Evolutionary conservation across 2,329 filamentous ascomycete genomes (phyloP).

Genomic region (Phialophora macrospora): DNA sequence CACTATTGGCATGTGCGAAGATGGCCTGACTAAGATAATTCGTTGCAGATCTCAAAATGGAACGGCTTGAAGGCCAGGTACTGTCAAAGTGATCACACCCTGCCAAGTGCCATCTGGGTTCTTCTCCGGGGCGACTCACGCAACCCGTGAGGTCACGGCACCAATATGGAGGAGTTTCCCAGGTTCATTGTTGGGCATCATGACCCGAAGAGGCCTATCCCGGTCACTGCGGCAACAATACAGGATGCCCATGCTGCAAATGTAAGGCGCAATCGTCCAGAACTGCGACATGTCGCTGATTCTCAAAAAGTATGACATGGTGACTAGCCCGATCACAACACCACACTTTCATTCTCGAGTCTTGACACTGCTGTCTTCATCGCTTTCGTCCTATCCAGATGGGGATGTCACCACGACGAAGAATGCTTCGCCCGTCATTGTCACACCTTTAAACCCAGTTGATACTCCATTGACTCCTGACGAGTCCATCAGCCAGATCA

Average conservation of each 20-base stretch:
- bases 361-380: slow-evolving; percentile 57
- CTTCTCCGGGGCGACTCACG: not conserved
- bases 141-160: not conserved
- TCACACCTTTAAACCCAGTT: slow-evolving; percentile 49
- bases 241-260: slow-evolving; percentile 62
- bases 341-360: slow-evolving; percentile 64
- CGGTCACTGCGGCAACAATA: slow-evolving; percentile 57
- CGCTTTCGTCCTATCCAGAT: slow-evolving; percentile 54
- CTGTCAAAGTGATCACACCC: not conserved
- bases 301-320: slow-evolving; percentile 64
- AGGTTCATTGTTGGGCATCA: slow-evolving; percentile 67
- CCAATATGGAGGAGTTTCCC: slow-evolving; percentile 45
- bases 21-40: not conserved
- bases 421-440: slow-evolving; percentile 48
- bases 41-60: not conserved
- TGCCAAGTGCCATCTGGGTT: not conserved
- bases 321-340: slow-evolving; percentile 67
- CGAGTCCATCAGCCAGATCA: slow-evolving; percentile 78
- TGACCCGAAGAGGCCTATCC: slow-evolving; percentile 58
- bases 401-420: slow-evolving; percentile 48
- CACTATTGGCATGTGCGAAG: not conserved
- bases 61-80: not conserved
- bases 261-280: slow-evolving; percentile 45
- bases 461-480: slow-evolving; percentile 72
- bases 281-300: slow-evolving; percentile 27